Evolutionary conservation across 495 filamentous ascomycete species (phyloP).

Genomic region (Polyplosphaeria fusca): DNA sequence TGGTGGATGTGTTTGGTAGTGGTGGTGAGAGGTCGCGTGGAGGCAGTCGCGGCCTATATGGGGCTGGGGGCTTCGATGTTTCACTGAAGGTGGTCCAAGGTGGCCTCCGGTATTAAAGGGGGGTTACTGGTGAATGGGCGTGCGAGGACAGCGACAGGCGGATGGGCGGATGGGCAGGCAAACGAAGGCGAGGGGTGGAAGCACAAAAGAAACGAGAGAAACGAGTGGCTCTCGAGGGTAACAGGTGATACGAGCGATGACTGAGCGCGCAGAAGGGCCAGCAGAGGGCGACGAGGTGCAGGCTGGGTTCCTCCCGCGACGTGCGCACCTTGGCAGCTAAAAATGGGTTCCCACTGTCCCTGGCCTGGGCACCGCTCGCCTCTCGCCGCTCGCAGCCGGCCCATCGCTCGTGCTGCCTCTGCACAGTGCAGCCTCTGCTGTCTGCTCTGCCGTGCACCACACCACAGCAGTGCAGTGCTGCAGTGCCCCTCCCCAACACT

Average conservation of each 20-base stretch:
- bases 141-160: background rate
- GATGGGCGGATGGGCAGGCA: background rate
- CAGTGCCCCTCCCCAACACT: no score
- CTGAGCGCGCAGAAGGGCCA: background rate
- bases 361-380: no score
- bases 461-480: no score
- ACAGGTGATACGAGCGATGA: background rate
- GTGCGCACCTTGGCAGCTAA: no score
- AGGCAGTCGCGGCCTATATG: slow-evolving; percentile 11
- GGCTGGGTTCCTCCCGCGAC: no score
- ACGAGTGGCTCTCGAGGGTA: background rate
- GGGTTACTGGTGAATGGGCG: background rate
- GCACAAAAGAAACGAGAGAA: background rate
- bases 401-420: no score
- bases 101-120: slow-evolving; percentile 12
- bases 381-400: no score
- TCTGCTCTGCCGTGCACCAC: no score
- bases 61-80: background rate
- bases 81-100: background rate
- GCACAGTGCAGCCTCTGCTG: no score
- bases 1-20: slow-evolving; percentile 25
- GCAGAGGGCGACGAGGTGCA: background rate
- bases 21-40: slow-evolving; percentile 1
- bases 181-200: background rate
- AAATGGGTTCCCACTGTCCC: no score